Conservation (phyloP, 805 yeast species). For the Clavispora asparagi region DNA sequence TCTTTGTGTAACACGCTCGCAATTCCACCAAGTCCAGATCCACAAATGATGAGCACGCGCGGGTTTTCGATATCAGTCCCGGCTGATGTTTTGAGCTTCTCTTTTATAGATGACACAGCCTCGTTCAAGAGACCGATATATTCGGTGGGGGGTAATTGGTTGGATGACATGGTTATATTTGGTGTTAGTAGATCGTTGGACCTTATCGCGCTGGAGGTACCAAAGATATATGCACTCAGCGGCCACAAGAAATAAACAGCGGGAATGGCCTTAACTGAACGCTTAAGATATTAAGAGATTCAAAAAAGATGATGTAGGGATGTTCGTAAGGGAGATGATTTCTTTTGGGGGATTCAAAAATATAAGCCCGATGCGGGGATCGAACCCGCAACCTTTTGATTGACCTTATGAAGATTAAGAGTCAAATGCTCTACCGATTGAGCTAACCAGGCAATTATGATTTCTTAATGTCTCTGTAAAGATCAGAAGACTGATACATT, state of each 20-base stretch:
- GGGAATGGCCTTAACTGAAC: too few species aligned
- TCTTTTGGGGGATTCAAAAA: neutral
- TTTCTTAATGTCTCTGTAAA: neutral
- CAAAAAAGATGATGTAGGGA: neutral
- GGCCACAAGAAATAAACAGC: neutral
- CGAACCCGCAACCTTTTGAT: constrained; percentile 28
- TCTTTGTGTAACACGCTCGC: constrained; percentile 46
- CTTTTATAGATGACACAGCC: constrained; percentile 15
- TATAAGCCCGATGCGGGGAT: constrained; percentile 4
- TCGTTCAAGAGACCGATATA: constrained; percentile 16
- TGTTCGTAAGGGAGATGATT: neutral
- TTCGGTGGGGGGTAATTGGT: constrained; percentile 13
- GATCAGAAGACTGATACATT: neutral
- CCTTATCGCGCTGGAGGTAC: neutral
- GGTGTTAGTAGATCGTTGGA: neutral
- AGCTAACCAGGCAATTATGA: constrained; percentile 15
- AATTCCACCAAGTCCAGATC: constrained; percentile 90
- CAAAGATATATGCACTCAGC: neutral
- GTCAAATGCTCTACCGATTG: constrained; percentile 33
- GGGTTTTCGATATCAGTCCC: constrained; percentile 36
- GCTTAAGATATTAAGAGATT: neutral
- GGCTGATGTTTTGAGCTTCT: constrained; percentile 7
- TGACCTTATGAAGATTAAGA: constrained; percentile 22
- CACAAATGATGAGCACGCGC: constrained; percentile 77
- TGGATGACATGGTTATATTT: neutral